Conservation (phyloP, 2,329 filamentous ascomycete species). For the Epichloe sp. region DNA sequence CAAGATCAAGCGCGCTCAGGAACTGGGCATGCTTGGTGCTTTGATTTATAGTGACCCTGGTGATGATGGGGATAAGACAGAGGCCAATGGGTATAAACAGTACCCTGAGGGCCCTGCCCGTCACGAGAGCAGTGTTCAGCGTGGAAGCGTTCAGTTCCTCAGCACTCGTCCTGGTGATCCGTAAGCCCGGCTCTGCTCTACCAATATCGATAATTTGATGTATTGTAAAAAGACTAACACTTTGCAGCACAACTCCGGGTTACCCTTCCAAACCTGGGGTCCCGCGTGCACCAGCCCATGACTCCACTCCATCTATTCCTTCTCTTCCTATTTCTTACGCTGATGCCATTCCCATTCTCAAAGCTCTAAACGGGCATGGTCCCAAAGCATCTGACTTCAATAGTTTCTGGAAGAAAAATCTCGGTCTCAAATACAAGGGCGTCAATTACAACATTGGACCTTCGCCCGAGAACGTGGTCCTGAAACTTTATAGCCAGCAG, state of each 20-base stretch:
- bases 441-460: slow-evolving; percentile 79
- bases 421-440: slow-evolving; percentile 65
- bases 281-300: slow-evolving; percentile 57
- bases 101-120: slow-evolving; percentile 83
- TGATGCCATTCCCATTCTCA: slow-evolving; percentile 79
- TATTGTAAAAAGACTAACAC: background rate
- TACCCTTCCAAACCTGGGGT: slow-evolving; percentile 88
- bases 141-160: slow-evolving; percentile 75
- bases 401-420: slow-evolving; percentile 53
- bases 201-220: background rate
- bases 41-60: slow-evolving; percentile 82
- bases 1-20: slow-evolving; percentile 85
- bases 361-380: slow-evolving; percentile 79
- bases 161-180: slow-evolving; percentile 61
- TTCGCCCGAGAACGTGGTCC: slow-evolving; percentile 54
- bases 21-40: slow-evolving; percentile 76
- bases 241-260: slow-evolving; percentile 61
- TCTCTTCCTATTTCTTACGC: slow-evolving; percentile 82
- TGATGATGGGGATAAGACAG: slow-evolving; percentile 71
- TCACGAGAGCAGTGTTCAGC: slow-evolving; percentile 78
- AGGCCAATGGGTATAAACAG: slow-evolving; percentile 61
- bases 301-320: slow-evolving; percentile 68
- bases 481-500: slow-evolving; percentile 69
- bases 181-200: slow-evolving; percentile 12
- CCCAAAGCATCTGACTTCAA: slow-evolving; percentile 64